A percentile compares a stretch with the other conserved stretches of the same genome.
phyloP scores from a whole-genome alignment of 2,329 filamentous ascomycete genomes.

The Akanthomyces dipterigenus region DNA sequence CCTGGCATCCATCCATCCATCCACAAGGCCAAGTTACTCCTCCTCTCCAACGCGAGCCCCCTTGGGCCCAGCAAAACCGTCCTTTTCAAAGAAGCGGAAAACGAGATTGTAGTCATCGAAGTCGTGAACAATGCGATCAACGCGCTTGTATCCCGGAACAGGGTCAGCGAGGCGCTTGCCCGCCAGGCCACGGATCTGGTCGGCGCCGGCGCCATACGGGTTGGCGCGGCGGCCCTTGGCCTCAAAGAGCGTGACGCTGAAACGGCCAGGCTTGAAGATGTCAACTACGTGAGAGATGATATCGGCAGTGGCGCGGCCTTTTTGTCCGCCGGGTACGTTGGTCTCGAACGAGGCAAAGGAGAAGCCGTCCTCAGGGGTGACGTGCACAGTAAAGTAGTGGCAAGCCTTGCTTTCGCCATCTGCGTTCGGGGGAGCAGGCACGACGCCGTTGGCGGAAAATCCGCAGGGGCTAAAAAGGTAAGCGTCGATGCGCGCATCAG shows the following conservation, averaged over 20 bases:
- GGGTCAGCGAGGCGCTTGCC: slow-evolving; percentile 59
- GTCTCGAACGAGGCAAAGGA: slow-evolving; percentile 98
- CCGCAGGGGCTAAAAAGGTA: slow-evolving; percentile 96
- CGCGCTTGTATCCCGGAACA: slow-evolving; percentile 77
- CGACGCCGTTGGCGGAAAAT: slow-evolving; percentile 93
- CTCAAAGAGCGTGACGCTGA: slow-evolving; percentile 95
- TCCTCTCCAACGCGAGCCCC: slow-evolving; percentile 49
- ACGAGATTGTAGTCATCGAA: slow-evolving; percentile 96
- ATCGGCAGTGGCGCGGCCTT: slow-evolving; percentile 79
- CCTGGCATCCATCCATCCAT: not conserved
- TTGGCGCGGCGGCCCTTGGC: slow-evolving; percentile 57
- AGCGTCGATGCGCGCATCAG: slow-evolving; percentile 87
- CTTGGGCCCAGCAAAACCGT: slow-evolving; percentile 61
- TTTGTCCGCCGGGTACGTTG: slow-evolving; percentile 86
- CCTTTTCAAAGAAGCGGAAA: slow-evolving; percentile 91
- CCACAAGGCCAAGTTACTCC: slow-evolving; percentile 20
- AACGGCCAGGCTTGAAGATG: slow-evolving; percentile 96
- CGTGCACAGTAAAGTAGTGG: slow-evolving; percentile 98
- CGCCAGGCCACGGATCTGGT: slow-evolving; percentile 30
- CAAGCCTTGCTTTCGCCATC: slow-evolving; percentile 43
- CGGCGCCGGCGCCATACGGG: slow-evolving; percentile 33
- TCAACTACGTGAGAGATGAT: slow-evolving; percentile 89
- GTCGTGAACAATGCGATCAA: slow-evolving; percentile 94
- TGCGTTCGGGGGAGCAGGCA: slow-evolving; percentile 65
- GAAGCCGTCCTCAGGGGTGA: slow-evolving; percentile 94